A percentile compares a stretch with the other conserved stretches of the same genome.
Conservation (phyloP, 2,329 filamentous ascomycete genomes). For the Chaetomium sp. region DNA sequence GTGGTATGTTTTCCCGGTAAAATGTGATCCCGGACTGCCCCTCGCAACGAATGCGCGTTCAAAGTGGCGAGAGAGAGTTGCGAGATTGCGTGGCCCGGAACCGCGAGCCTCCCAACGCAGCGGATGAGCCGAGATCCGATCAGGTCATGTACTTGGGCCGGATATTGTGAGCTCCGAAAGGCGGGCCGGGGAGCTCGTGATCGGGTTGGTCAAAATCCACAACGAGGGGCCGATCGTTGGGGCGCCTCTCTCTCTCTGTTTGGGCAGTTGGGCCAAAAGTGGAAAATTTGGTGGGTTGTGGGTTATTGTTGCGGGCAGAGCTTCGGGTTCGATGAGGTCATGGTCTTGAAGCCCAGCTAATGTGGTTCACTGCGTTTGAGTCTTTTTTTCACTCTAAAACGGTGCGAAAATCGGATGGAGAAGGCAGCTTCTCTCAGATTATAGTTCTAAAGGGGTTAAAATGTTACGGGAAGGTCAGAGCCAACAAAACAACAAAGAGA, state of each 20-base stretch:
- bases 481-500: not conserved
- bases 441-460: not conserved
- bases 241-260: not conserved
- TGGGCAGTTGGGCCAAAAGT: not conserved
- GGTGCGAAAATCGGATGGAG: not conserved
- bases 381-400: not conserved
- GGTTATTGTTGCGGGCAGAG: slow-evolving; percentile 14
- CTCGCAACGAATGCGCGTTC: slow-evolving; percentile 14
- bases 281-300: slow-evolving; percentile 13
- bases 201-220: slow-evolving; percentile 3
- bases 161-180: slow-evolving; percentile 18
- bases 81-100: slow-evolving; percentile 11
- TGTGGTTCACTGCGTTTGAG: too few species aligned
- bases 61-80: slow-evolving; percentile 16
- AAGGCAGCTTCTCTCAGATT: not conserved
- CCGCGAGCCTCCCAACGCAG: not conserved
- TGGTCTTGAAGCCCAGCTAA: slow-evolving; percentile 4
- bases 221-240: slow-evolving; percentile 3
- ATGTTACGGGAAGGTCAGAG: not conserved
- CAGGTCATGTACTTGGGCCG: slow-evolving; percentile 23
- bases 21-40: not conserved
- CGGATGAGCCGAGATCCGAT: slow-evolving; percentile 9
- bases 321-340: slow-evolving; percentile 12
- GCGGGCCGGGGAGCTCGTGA: not conserved
- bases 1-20: not conserved